phyloP scores from a whole-genome alignment of 2,329 filamentous ascomycete species.

The Hypoxylon sp. region DNA sequence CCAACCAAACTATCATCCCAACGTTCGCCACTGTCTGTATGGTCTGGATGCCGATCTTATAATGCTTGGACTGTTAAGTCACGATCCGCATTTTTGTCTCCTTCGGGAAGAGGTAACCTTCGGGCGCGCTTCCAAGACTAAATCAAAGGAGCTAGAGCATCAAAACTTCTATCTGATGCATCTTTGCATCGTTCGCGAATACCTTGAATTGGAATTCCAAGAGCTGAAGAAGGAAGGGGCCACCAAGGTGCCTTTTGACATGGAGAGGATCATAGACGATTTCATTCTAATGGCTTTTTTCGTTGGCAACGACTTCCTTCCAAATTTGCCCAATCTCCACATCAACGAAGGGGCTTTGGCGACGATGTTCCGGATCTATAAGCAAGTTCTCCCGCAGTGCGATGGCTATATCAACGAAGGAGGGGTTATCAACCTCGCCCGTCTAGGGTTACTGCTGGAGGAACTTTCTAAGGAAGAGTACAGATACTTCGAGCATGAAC shows the following conservation, averaged over 20 bases:
- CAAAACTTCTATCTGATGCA: constrained; percentile 99
- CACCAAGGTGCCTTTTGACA: constrained; percentile 84
- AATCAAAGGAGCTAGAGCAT: constrained; percentile 96
- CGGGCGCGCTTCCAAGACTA: constrained; percentile 85
- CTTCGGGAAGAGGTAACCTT: constrained; percentile 98
- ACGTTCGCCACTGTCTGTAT: constrained; percentile 96
- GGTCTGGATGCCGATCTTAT: constrained; percentile 97
- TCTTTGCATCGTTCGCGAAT: constrained; percentile 96
- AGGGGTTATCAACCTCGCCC: constrained; percentile 88
- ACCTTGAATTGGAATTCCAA: constrained; percentile 96
- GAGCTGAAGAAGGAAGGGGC: constrained; percentile 81
- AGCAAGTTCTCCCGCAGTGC: constrained; percentile 84
- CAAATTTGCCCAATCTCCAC: constrained; percentile 93
- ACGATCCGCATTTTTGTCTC: constrained; percentile 98
- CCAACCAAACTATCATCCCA: constrained; percentile 90
- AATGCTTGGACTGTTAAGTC: constrained; percentile 96
- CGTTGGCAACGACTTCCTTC: constrained; percentile 98
- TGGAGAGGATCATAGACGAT: constrained; percentile 97
- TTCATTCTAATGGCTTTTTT: constrained; percentile 99
- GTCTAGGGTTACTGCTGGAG: constrained; percentile 81
- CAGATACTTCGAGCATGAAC: constrained; percentile 91
- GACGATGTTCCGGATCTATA: constrained; percentile 98
- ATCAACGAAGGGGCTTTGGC: constrained; percentile 98
- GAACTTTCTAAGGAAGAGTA: constrained; percentile 90
- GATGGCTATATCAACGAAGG: constrained; percentile 97